phyloP scores from a whole-genome alignment of 1,284 basidiomycete species.

The Cyathus pygmaeus region DNA sequence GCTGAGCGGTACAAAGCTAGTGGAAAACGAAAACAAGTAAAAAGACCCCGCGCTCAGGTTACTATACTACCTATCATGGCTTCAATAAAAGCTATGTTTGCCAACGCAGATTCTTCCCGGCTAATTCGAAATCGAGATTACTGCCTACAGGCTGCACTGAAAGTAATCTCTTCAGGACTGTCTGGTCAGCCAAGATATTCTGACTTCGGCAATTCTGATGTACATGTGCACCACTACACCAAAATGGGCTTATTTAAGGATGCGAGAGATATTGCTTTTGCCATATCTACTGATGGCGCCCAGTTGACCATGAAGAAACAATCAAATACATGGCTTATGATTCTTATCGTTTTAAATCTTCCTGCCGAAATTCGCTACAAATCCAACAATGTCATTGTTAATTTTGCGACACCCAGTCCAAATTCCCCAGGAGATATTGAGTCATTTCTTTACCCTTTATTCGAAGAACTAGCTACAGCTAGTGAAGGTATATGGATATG shows the following conservation, averaged over 20 bases:
- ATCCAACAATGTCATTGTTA: constrained; percentile 24
- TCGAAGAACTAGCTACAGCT: constrained; percentile 32
- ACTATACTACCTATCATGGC: constrained; percentile 27
- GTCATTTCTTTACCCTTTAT: constrained; percentile 33
- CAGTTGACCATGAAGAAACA: constrained; percentile 43
- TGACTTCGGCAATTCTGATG: constrained; percentile 27
- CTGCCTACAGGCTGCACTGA: constrained; percentile 23
- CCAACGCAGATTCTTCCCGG: constrained; percentile 29
- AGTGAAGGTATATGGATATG: constrained; percentile 41
- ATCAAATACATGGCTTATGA: constrained; percentile 37
- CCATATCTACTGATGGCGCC: constrained; percentile 41
- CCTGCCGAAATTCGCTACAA: constrained; percentile 29
- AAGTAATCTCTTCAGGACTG: constrained; percentile 10
- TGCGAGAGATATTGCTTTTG: constrained; percentile 31
- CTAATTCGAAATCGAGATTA: constrained; percentile 26
- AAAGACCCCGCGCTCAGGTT: constrained; percentile 26
- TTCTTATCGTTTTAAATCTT: constrained; percentile 34
- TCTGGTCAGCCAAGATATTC: constrained; percentile 15
- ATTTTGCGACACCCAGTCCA: constrained; percentile 38
- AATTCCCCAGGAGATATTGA: constrained; percentile 40
- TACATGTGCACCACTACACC: constrained; percentile 26
- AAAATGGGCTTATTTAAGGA: constrained; percentile 27
- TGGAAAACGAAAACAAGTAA: constrained; percentile 1
- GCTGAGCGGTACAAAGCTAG: too few relatives aligned
- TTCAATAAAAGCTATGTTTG: constrained; percentile 34